phyloP scores from a whole-genome alignment of 1,284 basidiomycete genomes.

The Cutaneotrichosporon dermatis region DNA sequence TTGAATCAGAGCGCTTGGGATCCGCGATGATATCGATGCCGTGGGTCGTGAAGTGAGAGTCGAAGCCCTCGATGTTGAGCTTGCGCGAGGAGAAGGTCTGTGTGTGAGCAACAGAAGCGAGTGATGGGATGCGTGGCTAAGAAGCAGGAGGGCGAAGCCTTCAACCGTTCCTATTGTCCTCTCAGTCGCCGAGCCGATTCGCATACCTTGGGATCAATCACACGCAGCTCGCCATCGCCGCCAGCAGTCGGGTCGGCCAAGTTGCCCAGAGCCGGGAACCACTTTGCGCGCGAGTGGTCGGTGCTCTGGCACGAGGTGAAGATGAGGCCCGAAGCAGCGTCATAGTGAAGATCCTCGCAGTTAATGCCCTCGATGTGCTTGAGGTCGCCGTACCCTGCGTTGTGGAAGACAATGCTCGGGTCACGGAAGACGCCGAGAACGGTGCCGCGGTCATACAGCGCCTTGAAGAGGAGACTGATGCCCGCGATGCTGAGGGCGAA shows the following conservation, averaged over 20 bases:
- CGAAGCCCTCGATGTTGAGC: slow-evolving; percentile 21
- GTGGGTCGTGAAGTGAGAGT: slow-evolving; percentile 29
- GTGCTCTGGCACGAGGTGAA: slow-evolving; percentile 12
- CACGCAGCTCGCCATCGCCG: slow-evolving; percentile 18
- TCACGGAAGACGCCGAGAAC: slow-evolving; percentile 13
- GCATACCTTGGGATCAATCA: slow-evolving; percentile 31
- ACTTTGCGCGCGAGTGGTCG: slow-evolving; percentile 26
- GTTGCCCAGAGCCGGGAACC: slow-evolving; percentile 29
- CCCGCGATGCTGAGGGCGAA: slow-evolving; percentile 5
- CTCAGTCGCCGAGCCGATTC: too few relatives aligned
- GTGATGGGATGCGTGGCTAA: not conserved
- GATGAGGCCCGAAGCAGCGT: slow-evolving; percentile 8
- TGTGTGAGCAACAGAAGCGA: not conserved
- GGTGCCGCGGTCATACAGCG: slow-evolving; percentile 12
- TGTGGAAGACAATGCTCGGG: not conserved
- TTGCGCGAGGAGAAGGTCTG: slow-evolving; percentile 24
- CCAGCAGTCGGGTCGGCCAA: slow-evolving; percentile 17
- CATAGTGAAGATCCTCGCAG: slow-evolving; percentile 19
- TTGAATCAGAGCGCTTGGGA: slow-evolving; percentile 10
- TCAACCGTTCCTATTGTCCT: too few relatives aligned
- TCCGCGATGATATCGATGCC: slow-evolving; percentile 35
- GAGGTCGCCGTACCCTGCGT: not conserved
- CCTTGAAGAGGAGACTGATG: slow-evolving; percentile 3
- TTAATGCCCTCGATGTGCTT: slow-evolving; percentile 11
- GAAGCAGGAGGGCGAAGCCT: not conserved